These are phyloP conservation scores for Pisolithus albus DNA, from an alignment of 768 basidiomycete genomes.

Conservation along the genomic window DNA sequence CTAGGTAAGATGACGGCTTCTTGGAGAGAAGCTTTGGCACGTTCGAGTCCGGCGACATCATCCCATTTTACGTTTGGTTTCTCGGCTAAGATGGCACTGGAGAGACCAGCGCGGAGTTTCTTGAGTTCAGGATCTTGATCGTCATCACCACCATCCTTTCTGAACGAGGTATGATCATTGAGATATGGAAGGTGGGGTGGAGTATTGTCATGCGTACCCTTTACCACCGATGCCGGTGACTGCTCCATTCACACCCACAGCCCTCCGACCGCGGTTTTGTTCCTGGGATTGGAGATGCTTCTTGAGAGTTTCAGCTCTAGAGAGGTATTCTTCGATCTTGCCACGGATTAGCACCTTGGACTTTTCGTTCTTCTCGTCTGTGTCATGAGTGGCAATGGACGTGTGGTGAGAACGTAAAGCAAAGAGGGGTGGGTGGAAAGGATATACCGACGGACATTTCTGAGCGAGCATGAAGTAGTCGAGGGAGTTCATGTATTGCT, in stretches of 20 bases:
- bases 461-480: constrained; percentile 98
- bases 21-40: constrained; percentile 91
- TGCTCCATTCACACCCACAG: constrained; percentile 44
- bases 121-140: constrained; percentile 89
- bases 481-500: constrained; percentile 87
- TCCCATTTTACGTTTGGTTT: constrained; percentile 98
- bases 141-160: constrained; percentile 47
- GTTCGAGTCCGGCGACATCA: constrained; percentile 94
- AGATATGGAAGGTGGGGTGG: not conserved
- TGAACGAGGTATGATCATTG: constrained; percentile 3
- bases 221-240: constrained; percentile 38
- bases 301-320: constrained; percentile 87
- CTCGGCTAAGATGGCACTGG: constrained; percentile 84
- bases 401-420: not conserved
- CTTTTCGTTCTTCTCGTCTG: constrained; percentile 88
- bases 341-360: constrained; percentile 77
- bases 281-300: constrained; percentile 61
- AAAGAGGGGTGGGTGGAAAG: not conserved
- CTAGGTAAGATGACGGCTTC: constrained; percentile 99
- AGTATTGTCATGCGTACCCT: constrained; percentile 31
- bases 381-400: not conserved
- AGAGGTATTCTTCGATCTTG: constrained; percentile 89
- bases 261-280: constrained; percentile 48
- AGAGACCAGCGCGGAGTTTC: constrained; percentile 88
- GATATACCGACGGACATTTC: constrained; percentile 53